Percentiles rank a stretch among this genome's conserved stretches.
phyloP scores from a whole-genome alignment of 129 eudicot genomes.

The Pittosporum tobira region DNA sequence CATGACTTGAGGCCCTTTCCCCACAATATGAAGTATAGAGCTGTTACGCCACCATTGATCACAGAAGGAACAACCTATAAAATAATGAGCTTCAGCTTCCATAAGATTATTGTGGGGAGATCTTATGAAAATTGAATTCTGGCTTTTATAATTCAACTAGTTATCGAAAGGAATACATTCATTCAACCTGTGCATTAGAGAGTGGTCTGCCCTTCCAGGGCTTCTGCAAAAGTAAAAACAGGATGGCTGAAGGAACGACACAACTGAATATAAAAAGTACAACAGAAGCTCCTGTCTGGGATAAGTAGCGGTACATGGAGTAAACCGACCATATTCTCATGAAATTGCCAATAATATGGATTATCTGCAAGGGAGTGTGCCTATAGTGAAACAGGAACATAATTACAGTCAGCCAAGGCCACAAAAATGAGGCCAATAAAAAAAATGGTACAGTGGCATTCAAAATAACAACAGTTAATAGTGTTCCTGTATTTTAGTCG shows the following conservation, averaged over 20 bases:
- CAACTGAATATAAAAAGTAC: conserved; percentile 81
- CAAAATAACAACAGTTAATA: not conserved
- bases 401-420: not conserved
- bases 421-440: not conserved
- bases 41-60: conserved; percentile 86
- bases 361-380: conserved; percentile 79
- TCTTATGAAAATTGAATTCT: not conserved
- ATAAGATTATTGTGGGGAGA: not conserved
- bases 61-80: conserved; percentile 79
- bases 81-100: not conserved
- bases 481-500: not conserved
- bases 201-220: conserved; percentile 94
- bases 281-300: conserved; percentile 81
- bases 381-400: conserved; percentile 23
- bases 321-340: conserved; percentile 94
- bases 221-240: conserved; percentile 66
- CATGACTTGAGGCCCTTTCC: conserved; percentile 89
- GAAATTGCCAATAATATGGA: conserved; percentile 72
- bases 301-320: conserved; percentile 77
- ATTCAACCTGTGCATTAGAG: conserved; percentile 60
- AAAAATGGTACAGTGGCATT: not conserved
- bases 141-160: not conserved
- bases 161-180: not conserved
- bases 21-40: conserved; percentile 89
- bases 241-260: conserved; percentile 57